Conservation (phyloP, 2,329 filamentous ascomycete genomes). For the Immersiporthe knoxdaviesiana region DNA sequence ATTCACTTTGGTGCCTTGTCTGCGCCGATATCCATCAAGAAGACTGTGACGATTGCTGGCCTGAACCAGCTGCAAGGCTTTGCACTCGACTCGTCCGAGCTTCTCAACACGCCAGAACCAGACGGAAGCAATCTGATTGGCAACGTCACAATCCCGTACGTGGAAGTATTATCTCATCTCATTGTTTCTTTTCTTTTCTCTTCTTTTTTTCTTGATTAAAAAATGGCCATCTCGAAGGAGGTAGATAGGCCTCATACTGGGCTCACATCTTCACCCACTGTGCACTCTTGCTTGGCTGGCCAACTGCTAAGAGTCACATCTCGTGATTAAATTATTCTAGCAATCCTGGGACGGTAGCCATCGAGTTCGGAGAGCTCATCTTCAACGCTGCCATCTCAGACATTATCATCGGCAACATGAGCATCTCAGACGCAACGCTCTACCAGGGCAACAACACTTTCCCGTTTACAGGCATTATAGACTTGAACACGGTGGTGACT, state of each 20-base stretch:
- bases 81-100: slow-evolving; percentile 6
- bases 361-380: slow-evolving; percentile 16
- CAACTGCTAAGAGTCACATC: not conserved
- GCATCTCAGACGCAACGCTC: slow-evolving; percentile 10
- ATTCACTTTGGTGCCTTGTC: slow-evolving; percentile 15
- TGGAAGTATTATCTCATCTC: not conserved
- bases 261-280: not conserved
- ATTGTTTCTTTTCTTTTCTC: not conserved
- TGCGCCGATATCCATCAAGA: slow-evolving; percentile 10
- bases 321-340: not conserved
- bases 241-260: not conserved
- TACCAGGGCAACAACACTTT: slow-evolving; percentile 17
- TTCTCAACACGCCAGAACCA: slow-evolving; percentile 1
- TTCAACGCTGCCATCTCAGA: slow-evolving; percentile 15
- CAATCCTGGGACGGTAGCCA: slow-evolving; percentile 11
- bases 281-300: too few relatives aligned
- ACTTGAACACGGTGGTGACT: slow-evolving; percentile 1
- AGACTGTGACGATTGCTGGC: slow-evolving; percentile 17
- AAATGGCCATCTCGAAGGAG: too few relatives aligned
- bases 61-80: slow-evolving; percentile 17
- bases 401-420: slow-evolving; percentile 14
- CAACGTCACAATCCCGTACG: slow-evolving; percentile 16
- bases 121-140: slow-evolving; percentile 16
- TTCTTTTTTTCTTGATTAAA: too few relatives aligned
- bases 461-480: slow-evolving; percentile 17